Base-by-base conservation (phyloP, 140 eudicot species). In the Ambrosia hybrid region DNA sequence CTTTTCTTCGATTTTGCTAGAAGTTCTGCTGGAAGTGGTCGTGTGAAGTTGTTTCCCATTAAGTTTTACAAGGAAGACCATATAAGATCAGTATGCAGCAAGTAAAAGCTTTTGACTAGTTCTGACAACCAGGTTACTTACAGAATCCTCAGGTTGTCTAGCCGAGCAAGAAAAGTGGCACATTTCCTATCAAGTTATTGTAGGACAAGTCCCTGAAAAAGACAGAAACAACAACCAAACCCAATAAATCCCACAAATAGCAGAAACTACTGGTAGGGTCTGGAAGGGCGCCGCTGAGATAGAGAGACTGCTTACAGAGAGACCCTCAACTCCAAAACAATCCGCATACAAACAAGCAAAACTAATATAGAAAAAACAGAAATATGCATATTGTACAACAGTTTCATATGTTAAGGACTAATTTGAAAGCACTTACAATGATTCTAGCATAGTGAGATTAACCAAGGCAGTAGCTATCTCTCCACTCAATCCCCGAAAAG, bases 11-110 rank as follows among this genome's bases (percentile, higher is more conserved):
- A 30, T 30, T 30, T 30, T 30, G 34, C 34, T 30, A 30, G 2
- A 30, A 30, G 34, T 30, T 68, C 49, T 17, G 63, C 74, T 71
- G 91, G 88, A 70, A 80, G 46, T 67, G 91, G 73, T 38, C 88
- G 78, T 6, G 76, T 65, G 70, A 86, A 86, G 67, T 86, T 62
- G 71, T 83, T 86, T 76, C 88, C 86, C 15, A 5, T 60, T 72
- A 79, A 39, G 62, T 81, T 81, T 73, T 36, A 51, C 38, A 36
- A 65, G 58, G 10, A 7, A 16, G n/a, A 58, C 38, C 12, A 68
- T 57, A 6, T 9, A 39, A 63, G 26, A 21, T 21, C 6, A 70
- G 9, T 56, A n/a, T 14, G 12, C 11, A 4, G 9, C 43, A 15
- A 5, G 52, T 33, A 26, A 41, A 62, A 15, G 1, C 21, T 53